Conservation (phyloP, 164 flowering plant species). For the Cinnamomum micranthum region DNA sequence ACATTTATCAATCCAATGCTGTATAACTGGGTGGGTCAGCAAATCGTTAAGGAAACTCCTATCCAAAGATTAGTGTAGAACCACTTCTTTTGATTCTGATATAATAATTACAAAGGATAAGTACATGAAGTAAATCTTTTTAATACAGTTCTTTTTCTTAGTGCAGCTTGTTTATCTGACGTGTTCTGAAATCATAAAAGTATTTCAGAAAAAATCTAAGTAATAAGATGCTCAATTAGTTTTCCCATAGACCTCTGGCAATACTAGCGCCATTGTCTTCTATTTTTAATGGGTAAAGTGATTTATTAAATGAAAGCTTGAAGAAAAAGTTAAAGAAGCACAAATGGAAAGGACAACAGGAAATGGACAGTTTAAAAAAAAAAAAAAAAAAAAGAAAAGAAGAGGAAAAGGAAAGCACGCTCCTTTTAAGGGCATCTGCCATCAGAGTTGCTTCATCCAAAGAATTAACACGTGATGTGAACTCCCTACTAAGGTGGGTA, state of each 20-base stretch:
- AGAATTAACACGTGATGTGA: not conserved
- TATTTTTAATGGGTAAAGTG: too few relatives aligned
- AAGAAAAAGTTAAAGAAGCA: not conserved
- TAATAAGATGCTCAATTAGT: not conserved
- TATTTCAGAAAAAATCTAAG: not conserved
- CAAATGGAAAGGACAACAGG: not conserved
- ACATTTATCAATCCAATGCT: too few relatives aligned
- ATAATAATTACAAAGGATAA: not conserved
- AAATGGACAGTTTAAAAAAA: not conserved
- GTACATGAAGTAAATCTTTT: not conserved
- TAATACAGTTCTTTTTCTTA: not conserved
- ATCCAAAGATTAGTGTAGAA: not conserved
- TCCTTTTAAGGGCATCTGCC: not conserved
- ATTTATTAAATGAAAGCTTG: too few relatives aligned
- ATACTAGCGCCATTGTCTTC: not conserved
- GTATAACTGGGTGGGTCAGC: too few relatives aligned
- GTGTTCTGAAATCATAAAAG: not conserved
- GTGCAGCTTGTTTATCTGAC: not conserved
- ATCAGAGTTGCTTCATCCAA: not conserved
- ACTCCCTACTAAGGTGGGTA: not conserved
- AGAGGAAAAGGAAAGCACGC: not conserved
- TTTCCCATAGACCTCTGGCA: not conserved
- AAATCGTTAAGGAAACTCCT: not conserved
- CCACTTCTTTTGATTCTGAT: not conserved
- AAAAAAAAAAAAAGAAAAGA: too few relatives aligned